Base-by-base conservation (phyloP, 176 grass and related monocot species). In the Triticum turgidum region DNA sequence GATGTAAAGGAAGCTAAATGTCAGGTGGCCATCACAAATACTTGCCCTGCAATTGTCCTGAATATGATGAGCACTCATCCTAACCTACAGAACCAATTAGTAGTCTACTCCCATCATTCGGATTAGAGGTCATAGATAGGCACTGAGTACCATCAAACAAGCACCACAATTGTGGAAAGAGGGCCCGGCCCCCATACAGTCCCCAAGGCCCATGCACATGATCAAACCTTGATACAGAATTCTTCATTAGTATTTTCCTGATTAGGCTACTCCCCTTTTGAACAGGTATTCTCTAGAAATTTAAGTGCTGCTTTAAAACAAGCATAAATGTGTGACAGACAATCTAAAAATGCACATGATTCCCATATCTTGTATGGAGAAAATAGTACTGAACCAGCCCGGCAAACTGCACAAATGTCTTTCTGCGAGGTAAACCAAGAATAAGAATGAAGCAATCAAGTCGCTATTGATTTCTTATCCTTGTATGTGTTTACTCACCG, bases 21-120 rank as follows among this genome's bases (percentile, higher is more conserved):
- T 78, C 21, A 69, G 84, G 79, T 69, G 49, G 15, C 2, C 62
- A 86, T 79, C 84, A 69, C 63, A 58, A 70, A 32, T 47, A 39
- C 9, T 29, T 69, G 9, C 4, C 11, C 9, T 56, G 49, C 14
- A 62, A 37, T 9, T 77, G 11, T 33, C 21, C 12, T 77, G 61
- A 18, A 20, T 76, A 44, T 45, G 58, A 84, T 63, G 49, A 66
- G 41, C 33, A 77, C 20, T 77, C 30, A 77, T 51, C 61, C 5
- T 63, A 65, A 85, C 61, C 41, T 52, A 67, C 14, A 54, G 32
- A 45, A 38, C 13, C 25, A 20, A 45, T 75, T 11, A 41, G n/a
- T 12, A 18, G n/a, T 58, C 21, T 8, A 82, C 11, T n/a, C 52
- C 0, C 22, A 73, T 83, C 81, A 14, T 29, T 42, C 15, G 5